phyloP scores from a whole-genome alignment of 306 rosid genomes.

The Sesbania bispinosa region DNA sequence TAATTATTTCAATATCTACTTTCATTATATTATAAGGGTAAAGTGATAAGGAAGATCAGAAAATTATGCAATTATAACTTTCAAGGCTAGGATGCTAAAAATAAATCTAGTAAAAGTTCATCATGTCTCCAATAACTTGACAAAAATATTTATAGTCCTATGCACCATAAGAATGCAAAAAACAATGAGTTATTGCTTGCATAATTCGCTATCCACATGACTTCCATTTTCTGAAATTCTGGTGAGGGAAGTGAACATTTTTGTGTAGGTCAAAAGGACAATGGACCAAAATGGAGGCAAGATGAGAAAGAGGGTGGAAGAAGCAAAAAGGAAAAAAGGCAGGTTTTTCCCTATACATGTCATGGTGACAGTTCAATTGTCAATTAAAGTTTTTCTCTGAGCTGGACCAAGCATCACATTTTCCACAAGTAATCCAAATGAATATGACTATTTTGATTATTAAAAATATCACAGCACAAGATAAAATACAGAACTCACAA shows the following conservation, averaged over 20 bases:
- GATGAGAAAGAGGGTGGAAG: not conserved
- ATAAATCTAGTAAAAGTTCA: not conserved
- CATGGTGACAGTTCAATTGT: not conserved
- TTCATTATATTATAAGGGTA: not conserved
- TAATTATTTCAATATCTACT: not conserved
- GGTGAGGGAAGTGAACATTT: not conserved
- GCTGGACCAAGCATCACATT: not conserved
- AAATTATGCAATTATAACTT: not conserved
- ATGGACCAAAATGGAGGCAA: not conserved
- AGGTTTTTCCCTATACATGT: not conserved
- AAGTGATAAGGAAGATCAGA: not conserved
- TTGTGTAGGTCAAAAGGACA: not conserved
- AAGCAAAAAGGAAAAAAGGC: not conserved
- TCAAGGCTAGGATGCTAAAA: constrained; percentile 7
- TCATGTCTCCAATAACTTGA: constrained; percentile 2
- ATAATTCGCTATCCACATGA: not conserved
- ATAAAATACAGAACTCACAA: constrained; percentile 53
- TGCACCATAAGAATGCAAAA: not conserved
- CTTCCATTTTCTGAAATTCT: constrained; percentile 10
- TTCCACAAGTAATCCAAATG: not conserved
- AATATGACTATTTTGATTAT: not conserved
- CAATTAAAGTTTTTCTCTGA: not conserved
- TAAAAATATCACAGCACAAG: constrained; percentile 8
- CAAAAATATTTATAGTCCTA: not conserved
- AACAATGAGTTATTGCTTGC: not conserved